A percentile compares a stretch with the other conserved stretches of the same genome.
Conservation (phyloP, 2,329 filamentous ascomycete genomes). For the Neofusicoccum parvum region DNA sequence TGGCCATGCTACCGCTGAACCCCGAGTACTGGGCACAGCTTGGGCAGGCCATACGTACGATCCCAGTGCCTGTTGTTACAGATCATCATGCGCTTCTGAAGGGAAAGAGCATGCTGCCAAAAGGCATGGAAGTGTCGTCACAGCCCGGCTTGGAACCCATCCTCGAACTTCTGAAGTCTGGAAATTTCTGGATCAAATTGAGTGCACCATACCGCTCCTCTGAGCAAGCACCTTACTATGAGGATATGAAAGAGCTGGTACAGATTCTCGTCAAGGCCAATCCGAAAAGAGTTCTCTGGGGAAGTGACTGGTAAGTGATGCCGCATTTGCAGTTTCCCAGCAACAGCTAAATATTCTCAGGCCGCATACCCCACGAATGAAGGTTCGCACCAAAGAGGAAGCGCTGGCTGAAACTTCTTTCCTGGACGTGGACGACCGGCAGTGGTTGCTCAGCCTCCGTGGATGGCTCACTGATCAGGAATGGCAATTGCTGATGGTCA, state of each 20-base stretch:
- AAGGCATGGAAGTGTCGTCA: conserved; percentile 26
- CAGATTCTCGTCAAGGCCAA: conserved; percentile 37
- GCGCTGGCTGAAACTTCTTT: conserved; percentile 37
- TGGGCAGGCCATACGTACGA: conserved; percentile 27
- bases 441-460: too few species aligned
- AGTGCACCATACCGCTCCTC: conserved; percentile 43
- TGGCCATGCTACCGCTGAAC: conserved; percentile 37
- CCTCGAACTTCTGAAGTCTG: conserved; percentile 34
- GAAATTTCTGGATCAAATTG: conserved; percentile 41
- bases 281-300: conserved; percentile 38
- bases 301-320: conserved; percentile 39
- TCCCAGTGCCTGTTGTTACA: conserved; percentile 27
- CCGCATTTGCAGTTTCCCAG: not conserved
- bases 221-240: conserved; percentile 33
- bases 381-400: conserved; percentile 36
- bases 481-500: too few species aligned
- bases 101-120: conserved; percentile 35
- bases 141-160: conserved; percentile 37
- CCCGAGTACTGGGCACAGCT: conserved; percentile 33
- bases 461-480: too few species aligned
- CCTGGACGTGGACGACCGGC: too few species aligned
- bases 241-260: conserved; percentile 36
- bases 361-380: conserved; percentile 45
- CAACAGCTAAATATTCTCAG: conserved; percentile 21
- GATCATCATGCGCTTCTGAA: conserved; percentile 45